These are phyloP conservation scores for Meyerozyma elateridarum DNA, from an alignment of 1,139 yeast genomes.

Conservation along the genomic window DNA sequence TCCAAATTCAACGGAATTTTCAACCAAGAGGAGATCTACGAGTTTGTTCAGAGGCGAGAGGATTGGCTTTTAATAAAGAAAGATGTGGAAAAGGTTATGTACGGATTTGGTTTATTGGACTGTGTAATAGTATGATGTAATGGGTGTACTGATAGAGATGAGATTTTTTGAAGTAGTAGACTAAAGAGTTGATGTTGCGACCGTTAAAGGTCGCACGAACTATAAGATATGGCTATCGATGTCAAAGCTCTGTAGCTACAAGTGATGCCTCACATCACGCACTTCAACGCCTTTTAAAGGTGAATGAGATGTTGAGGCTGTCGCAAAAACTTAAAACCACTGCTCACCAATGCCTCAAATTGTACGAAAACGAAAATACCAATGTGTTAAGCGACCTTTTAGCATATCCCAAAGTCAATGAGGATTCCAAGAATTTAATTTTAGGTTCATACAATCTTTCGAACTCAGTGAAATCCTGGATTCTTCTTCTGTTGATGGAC, in stretches of 20 bases:
- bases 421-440: background rate
- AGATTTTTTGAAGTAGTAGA: no score
- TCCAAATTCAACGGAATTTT: conserved; percentile 86
- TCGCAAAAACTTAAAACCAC: no score
- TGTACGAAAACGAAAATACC: background rate
- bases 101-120: conserved; percentile 75
- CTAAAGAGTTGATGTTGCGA: no score
- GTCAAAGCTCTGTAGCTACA: no score
- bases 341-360: conserved; percentile 3
- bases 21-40: conserved; percentile 89
- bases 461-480: background rate
- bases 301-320: no score
- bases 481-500: conserved; percentile 1
- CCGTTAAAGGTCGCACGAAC: no score
- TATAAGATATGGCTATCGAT: no score
- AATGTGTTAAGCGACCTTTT: background rate
- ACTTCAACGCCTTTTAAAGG: no score
- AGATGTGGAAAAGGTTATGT: conserved; percentile 92
- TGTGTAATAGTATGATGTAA: conserved; percentile 41
- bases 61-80: conserved; percentile 78
- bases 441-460: background rate
- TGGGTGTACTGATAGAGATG: background rate
- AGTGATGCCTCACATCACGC: no score
- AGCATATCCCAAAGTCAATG: background rate
- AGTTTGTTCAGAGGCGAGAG: conserved; percentile 79